Percentiles rank a stretch among this genome's conserved stretches.
Evolutionary conservation across 768 basidiomycete genomes (phyloP).

Genomic region (Tulasnella sp.): DNA sequence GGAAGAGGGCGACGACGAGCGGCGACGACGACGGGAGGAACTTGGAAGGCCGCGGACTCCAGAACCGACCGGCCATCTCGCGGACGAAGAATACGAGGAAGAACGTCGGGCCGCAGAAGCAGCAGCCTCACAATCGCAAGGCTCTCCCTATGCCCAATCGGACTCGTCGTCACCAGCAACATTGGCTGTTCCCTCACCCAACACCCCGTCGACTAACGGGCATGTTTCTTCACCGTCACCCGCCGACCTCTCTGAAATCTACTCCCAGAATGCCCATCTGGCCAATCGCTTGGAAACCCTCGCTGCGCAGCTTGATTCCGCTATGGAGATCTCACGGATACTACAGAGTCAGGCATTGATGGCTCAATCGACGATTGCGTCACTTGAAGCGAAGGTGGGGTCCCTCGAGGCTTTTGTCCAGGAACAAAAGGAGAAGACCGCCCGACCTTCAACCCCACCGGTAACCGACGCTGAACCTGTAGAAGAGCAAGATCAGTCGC

Average conservation of each 20-base stretch:
- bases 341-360: conserved; percentile 67
- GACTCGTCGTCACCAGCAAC: conserved; percentile 19
- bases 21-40: conserved; percentile 30
- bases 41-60: conserved; percentile 67
- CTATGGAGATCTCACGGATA: conserved; percentile 55
- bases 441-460: conserved; percentile 24
- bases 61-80: conserved; percentile 55
- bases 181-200: conserved; percentile 13
- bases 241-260: conserved; percentile 23
- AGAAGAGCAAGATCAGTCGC: conserved; percentile 7
- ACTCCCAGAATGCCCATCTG: conserved; percentile 35
- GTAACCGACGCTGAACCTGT: conserved; percentile 19
- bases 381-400: conserved; percentile 54
- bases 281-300: conserved; percentile 48
- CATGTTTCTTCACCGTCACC: too few relatives aligned
- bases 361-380: conserved; percentile 61
- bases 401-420: conserved; percentile 58
- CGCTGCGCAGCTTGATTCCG: conserved; percentile 60
- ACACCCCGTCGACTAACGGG: conserved; percentile 16
- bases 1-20: conserved; percentile 36
- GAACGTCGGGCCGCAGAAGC: conserved; percentile 20
- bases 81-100: conserved; percentile 37
- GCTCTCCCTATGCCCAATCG: conserved; percentile 15
- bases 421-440: conserved; percentile 28
- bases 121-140: conserved; percentile 18